Evolutionary conservation across 305 asterid genomes (phyloP).

Genomic region (Plantago coronopus): DNA sequence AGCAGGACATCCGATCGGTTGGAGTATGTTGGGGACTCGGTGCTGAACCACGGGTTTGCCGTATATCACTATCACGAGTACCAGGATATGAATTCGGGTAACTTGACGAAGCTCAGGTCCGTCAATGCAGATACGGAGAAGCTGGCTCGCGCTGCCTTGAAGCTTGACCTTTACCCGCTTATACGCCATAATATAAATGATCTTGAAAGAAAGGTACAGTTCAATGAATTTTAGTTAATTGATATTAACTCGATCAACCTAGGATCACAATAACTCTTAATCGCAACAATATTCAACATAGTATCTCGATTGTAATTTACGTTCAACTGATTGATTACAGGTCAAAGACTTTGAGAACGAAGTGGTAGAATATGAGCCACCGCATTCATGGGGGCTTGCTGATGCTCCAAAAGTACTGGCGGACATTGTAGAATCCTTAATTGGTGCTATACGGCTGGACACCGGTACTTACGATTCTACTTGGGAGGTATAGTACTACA

Average conservation of each 20-base stretch:
- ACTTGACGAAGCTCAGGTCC: conserved; percentile 75
- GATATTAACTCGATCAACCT: no score
- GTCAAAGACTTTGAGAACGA: no score
- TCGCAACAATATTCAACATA: no score
- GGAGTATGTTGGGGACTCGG: conserved; percentile 76
- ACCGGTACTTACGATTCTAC: neutral
- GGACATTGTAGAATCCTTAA: conserved; percentile 41
- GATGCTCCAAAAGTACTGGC: conserved; percentile 20
- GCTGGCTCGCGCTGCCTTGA: conserved; percentile 81
- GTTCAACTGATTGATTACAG: no score
- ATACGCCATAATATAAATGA: conserved; percentile 29
- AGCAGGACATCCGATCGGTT: no score
- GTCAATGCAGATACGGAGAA: conserved; percentile 93
- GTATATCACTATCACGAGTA: conserved; percentile 57
- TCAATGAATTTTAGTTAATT: no score
- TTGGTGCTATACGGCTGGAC: conserved; percentile 46
- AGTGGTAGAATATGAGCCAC: no score
- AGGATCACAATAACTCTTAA: no score
- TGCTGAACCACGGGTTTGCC: conserved; percentile 62
- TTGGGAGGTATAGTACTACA: no score
- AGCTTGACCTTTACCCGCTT: conserved; percentile 58
- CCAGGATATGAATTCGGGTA: conserved; percentile 70
- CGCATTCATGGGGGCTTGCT: conserved; percentile 32
- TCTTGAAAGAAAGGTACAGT: no score
- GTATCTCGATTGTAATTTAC: no score